Base-by-base conservation (phyloP, 2,329 filamentous ascomycete genomes). In the Botrytis hyacinthi region DNA sequence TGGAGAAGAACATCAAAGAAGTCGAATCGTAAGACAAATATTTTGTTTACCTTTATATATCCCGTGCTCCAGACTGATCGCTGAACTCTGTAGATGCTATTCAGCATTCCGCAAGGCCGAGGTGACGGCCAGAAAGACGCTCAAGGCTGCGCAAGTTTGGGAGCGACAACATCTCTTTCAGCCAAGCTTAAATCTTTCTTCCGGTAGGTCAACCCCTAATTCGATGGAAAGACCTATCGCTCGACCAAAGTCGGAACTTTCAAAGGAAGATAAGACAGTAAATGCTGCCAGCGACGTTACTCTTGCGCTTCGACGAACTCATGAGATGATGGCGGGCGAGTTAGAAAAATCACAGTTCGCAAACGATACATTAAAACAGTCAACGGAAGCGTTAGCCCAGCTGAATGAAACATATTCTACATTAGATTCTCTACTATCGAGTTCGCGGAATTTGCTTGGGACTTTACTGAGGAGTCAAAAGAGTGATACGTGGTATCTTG, bases 401-500 rank as follows among this genome's bases (percentile, higher is more conserved):
- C 87, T 99, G 1, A 90, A 92, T 6, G 92, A 97, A 78, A 92
- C 89, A 54, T 99, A 99, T 83, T 90, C 87, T 32, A 90, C 90
- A 68, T 88, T 98, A 8, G 93, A 95, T 78, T 88, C 89, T 20
- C 87, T 98, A 80, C 86, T 99, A 54, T 86, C 88, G 4, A 92
- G 89, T 73, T 95, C 93, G 63, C 88, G 89, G 76, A 91, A 90
- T 72, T 85, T 99, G 29, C 88, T 98, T 12, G 89, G 90, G 10
- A 93, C 93, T 29, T 85, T 99, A 63, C 84, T 98, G 65, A 89
- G 90, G 75, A 96, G 93, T 76, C 94, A 97, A 81, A 99, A 99
- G 86, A 96, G 92, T 77, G 96, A 99, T 81, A 98, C 95, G 3
- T 99, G 96, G 96, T 99, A 99, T 81, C 88, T 99, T 48, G 92